A percentile compares a stretch with the other conserved stretches of the same genome.
Evolutionary conservation across 2,329 filamentous ascomycete species (phyloP).

Genomic region (Lachnellula suecica): DNA sequence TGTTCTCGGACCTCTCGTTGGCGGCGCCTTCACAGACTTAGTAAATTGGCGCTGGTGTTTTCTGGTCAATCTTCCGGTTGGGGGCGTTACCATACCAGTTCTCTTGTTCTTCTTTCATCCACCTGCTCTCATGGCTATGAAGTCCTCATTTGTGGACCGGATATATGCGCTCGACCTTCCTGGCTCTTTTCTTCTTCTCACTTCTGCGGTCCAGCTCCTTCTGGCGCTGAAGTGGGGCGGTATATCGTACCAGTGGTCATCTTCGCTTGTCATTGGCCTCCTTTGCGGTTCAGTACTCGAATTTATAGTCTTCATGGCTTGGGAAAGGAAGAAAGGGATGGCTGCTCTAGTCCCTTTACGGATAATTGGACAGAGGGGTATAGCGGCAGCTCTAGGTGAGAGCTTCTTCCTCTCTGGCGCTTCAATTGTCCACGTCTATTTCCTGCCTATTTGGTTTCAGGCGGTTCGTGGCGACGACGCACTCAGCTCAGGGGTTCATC

Average conservation of each 20-base stretch:
- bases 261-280: no score
- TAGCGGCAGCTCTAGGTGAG: constrained; percentile 33
- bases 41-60: constrained; percentile 32
- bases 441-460: constrained; percentile 50
- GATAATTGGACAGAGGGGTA: constrained; percentile 35
- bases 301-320: no score
- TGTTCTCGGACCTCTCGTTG: constrained; percentile 30
- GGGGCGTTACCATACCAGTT: background rate
- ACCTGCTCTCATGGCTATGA: no score
- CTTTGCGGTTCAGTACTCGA: no score
- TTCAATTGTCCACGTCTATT: constrained; percentile 42
- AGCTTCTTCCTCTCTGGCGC: constrained; percentile 36
- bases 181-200: no score
- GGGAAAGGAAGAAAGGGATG: no score
- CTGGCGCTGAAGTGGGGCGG: no score
- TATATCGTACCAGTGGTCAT: no score
- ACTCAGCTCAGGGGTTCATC: constrained; percentile 43
- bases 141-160: no score
- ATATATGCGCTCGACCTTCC: constrained; percentile 37
- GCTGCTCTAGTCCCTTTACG: no score
- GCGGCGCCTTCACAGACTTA: constrained; percentile 37
- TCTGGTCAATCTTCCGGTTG: constrained; percentile 37
- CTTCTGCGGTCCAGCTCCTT: no score
- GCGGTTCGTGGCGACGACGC: constrained; percentile 43
- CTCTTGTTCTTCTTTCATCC: background rate